Base-by-base conservation (phyloP, 257 asterid species). In the Rauvolfia tetraphylla region DNA sequence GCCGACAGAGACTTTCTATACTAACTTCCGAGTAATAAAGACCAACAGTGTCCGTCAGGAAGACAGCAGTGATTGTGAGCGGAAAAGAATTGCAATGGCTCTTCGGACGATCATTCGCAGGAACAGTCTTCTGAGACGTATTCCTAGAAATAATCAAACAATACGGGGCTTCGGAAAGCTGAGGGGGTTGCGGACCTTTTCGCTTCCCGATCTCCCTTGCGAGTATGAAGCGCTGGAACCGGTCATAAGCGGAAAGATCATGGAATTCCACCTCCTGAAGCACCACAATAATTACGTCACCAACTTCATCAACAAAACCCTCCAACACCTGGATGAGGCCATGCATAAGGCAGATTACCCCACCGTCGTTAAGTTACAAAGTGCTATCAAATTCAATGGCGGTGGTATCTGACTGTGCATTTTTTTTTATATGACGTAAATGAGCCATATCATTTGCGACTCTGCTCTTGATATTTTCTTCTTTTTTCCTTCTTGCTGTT, bases 341-440 rank as follows among this genome's bases (percentile, higher is more conserved):
- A 58, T 71, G 36, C 17, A 71, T 41, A 20, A 72, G 7, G 76
- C 67, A 7, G 73, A 78, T 34, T 42, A 73, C 25, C 11, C 77
- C 54, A 42, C 73, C 70, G 5, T 48, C 36, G 77, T 72, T 62
- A 46, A 71, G 62, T 66, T 78, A 34, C 81, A 78, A 25, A 78
- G 81, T 34, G 77, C 77, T 27, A 46, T 78, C 77, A 78, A 78
- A 34, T 78, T 78, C 69, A 59, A 78, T 36, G 72, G 81, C 61
- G 81, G 81, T 59, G 77, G 77, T 78, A 62, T 39, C 7, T 8
- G 25, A 58, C 20, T 27, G 0, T 14, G 3, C 34, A 10, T 13
- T 59, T 25, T 27, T 11, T 59, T 9, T 2, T 12, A 4, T 68
- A 1, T 7, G 44, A 42, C 22, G 3, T 41, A 41, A 25, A 1